Evolutionary conservation across 192 early-diverging fungal species (phyloP).

Genomic region (Coemansia sp.): DNA sequence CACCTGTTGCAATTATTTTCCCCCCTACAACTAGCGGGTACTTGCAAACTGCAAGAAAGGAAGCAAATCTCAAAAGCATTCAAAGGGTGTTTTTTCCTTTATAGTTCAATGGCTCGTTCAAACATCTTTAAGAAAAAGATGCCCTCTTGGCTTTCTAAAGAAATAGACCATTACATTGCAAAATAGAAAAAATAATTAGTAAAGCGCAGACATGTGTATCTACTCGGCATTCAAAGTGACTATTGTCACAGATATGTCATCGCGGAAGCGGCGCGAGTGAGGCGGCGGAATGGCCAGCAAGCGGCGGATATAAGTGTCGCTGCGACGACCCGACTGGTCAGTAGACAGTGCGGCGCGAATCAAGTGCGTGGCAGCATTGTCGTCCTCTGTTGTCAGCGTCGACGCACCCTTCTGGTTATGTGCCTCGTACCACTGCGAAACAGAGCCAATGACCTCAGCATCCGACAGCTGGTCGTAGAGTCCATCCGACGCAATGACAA

Average conservation of each 20-base stretch:
- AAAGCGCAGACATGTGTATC: neutral
- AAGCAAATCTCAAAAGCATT: neutral
- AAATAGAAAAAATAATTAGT: neutral
- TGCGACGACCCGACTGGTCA: slow-evolving; percentile 59
- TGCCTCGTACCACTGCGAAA: slow-evolving; percentile 31
- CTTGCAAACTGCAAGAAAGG: neutral
- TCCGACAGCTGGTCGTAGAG: slow-evolving; percentile 70
- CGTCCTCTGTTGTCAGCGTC: slow-evolving; percentile 43
- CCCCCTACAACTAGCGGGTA: neutral
- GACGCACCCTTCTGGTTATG: neutral
- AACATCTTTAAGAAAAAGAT: neutral
- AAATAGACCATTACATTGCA: slow-evolving; percentile 2
- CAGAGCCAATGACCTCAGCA: slow-evolving; percentile 49
- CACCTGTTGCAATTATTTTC: neutral
- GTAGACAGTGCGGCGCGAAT: slow-evolving; percentile 62
- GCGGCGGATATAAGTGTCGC: slow-evolving; percentile 62
- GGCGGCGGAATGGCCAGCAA: slow-evolving; percentile 67
- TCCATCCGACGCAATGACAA: slow-evolving; percentile 77
- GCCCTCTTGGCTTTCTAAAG: neutral
- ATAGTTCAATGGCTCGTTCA: neutral
- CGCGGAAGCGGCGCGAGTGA: slow-evolving; percentile 67
- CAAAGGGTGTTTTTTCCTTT: neutral
- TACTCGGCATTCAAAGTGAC: slow-evolving; percentile 47
- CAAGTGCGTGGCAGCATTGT: slow-evolving; percentile 71
- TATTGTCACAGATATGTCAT: slow-evolving; percentile 81